Percentiles rank a stretch among this genome's conserved stretches.
Evolutionary conservation across 352 stramenopile genomes (phyloP).

Genomic region (Bremia lactucae): DNA sequence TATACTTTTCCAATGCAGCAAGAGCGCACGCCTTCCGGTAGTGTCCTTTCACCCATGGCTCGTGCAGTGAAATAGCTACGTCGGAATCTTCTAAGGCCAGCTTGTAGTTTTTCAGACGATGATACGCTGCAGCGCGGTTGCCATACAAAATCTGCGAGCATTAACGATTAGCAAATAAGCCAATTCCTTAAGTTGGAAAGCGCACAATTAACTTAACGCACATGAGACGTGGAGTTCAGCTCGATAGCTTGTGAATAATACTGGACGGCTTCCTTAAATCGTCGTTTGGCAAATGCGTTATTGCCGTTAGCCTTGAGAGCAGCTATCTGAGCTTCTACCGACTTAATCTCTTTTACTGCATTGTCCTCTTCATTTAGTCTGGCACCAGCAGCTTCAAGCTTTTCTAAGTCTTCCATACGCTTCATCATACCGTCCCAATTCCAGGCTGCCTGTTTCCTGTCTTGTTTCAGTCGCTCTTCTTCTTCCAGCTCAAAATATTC

Average conservation of each 20-base stretch:
- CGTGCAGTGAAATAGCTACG: constrained; percentile 47
- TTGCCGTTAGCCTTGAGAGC: constrained; percentile 70
- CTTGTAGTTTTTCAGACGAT: constrained; percentile 59
- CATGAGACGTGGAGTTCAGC: constrained; percentile 55
- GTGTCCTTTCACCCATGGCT: constrained; percentile 80
- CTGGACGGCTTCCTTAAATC: constrained; percentile 69
- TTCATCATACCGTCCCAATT: constrained; percentile 83
- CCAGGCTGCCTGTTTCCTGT: constrained; percentile 51
- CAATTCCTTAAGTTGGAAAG: not conserved
- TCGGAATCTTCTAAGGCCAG: constrained; percentile 56
- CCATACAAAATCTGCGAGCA: constrained; percentile 62
- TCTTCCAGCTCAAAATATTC: constrained; percentile 82
- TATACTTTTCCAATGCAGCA: constrained; percentile 46
- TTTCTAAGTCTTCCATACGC: constrained; percentile 75
- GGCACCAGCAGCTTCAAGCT: constrained; percentile 32
- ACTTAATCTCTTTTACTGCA: constrained; percentile 9
- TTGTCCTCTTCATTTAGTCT: constrained; percentile 25
- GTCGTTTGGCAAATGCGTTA: constrained; percentile 52
- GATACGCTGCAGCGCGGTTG: constrained; percentile 67
- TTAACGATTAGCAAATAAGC: constrained; percentile 4
- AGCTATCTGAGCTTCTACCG: constrained; percentile 21
- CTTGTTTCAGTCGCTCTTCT: constrained; percentile 57
- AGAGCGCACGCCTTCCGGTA: constrained; percentile 65
- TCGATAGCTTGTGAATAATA: constrained; percentile 87
- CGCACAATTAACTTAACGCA: constrained; percentile 16